These are phyloP conservation scores for Sesbania bispinosa DNA, from an alignment of 306 rosid species.

Conservation along the genomic window DNA sequence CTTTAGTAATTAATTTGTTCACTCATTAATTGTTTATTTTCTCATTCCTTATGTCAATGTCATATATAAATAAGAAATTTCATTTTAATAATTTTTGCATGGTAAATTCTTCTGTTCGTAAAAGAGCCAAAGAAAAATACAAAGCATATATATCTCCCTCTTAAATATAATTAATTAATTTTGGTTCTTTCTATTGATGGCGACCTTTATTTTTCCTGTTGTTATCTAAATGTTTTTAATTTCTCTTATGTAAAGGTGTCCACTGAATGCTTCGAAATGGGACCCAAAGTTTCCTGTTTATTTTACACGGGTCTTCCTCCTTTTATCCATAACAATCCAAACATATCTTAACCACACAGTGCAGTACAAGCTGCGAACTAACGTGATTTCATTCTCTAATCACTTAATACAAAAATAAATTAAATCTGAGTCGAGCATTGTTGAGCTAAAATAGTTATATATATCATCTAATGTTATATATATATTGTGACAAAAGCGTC, in stretches of 20 bases:
- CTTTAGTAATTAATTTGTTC: no score
- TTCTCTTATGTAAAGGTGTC: not conserved
- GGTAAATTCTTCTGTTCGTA: not conserved
- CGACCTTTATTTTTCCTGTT: not conserved
- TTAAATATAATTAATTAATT: constrained; percentile 13
- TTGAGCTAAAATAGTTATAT: no score
- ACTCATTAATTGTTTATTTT: not conserved
- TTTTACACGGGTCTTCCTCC: constrained; percentile 6
- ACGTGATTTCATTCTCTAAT: not conserved
- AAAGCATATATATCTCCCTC: not conserved
- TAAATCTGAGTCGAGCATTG: not conserved
- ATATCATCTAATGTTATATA: no score
- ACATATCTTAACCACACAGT: not conserved
- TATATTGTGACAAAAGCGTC: no score
- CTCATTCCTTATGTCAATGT: no score
- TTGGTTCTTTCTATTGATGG: constrained; percentile 14
- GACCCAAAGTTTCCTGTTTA: constrained; percentile 16
- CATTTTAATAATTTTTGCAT: not conserved
- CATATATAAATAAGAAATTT: not conserved
- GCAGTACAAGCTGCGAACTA: not conserved
- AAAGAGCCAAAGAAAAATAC: not conserved
- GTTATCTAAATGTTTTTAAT: not conserved
- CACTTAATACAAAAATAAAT: not conserved
- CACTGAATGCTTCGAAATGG: not conserved
- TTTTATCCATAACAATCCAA: constrained; percentile 4